These are phyloP conservation scores for Vinca minor DNA, from an alignment of 257 asterid genomes.

Conservation along the genomic window DNA sequence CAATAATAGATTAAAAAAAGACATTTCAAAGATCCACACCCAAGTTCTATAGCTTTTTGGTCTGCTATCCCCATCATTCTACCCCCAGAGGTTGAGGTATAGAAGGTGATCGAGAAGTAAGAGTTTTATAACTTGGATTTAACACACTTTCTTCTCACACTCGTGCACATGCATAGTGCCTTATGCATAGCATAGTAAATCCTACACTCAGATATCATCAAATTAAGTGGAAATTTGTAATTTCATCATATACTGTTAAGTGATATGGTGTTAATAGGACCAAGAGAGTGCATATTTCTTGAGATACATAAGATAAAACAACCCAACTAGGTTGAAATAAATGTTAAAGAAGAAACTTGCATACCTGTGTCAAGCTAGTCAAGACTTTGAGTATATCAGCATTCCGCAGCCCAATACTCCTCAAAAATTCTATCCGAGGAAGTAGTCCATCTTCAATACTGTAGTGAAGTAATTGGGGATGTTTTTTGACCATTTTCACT, in stretches of 20 bases:
- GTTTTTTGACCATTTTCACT: slow-evolving; percentile 90
- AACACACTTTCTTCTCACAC: not conserved
- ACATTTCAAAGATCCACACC: too few relatives aligned
- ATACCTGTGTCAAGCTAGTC: slow-evolving; percentile 88
- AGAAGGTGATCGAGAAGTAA: not conserved
- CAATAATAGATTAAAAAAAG: too few relatives aligned
- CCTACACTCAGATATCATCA: not conserved
- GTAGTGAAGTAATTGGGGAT: slow-evolving; percentile 93
- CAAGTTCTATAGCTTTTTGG: too few relatives aligned
- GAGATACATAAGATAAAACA: slow-evolving; percentile 8
- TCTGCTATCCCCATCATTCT: too few relatives aligned
- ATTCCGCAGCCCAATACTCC: slow-evolving; percentile 76
- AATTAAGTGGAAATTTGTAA: not conserved
- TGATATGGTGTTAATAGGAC: not conserved
- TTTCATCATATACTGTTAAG: not conserved
- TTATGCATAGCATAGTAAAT: not conserved
- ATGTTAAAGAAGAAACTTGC: slow-evolving; percentile 16
- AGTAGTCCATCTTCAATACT: slow-evolving; percentile 82
- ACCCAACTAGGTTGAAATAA: slow-evolving; percentile 11
- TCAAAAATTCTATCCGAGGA: slow-evolving; percentile 67
- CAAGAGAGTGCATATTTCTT: not conserved
- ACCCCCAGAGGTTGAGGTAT: too few relatives aligned
- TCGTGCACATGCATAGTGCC: not conserved
- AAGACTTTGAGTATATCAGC: slow-evolving; percentile 68
- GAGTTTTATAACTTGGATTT: not conserved